phyloP scores from a whole-genome alignment of 805 yeast species.

The Zygoascus flipseniorum region DNA sequence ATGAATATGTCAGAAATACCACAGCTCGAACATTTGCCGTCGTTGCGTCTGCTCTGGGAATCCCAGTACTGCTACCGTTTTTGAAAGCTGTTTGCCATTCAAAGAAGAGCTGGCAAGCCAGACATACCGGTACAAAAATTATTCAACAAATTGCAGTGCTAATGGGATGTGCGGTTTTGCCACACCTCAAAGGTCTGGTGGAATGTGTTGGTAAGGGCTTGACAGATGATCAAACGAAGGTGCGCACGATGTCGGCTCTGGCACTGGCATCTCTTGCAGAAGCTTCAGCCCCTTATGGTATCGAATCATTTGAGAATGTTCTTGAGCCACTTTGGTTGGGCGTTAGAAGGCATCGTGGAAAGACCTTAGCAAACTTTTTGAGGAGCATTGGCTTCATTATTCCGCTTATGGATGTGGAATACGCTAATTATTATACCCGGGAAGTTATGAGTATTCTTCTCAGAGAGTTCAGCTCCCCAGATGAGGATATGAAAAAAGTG shows the following conservation, averaged over 20 bases:
- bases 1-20: slow-evolving; percentile 69
- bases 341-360: slow-evolving; percentile 66
- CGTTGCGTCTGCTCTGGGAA: slow-evolving; percentile 71
- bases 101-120: slow-evolving; percentile 68
- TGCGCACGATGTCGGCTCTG: slow-evolving; percentile 61
- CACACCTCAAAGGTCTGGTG: slow-evolving; percentile 59
- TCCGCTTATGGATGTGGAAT: slow-evolving; percentile 81
- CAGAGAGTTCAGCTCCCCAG: slow-evolving; percentile 72
- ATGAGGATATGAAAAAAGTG: slow-evolving; percentile 76
- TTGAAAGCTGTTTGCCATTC: slow-evolving; percentile 71
- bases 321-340: slow-evolving; percentile 80
- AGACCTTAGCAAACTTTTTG: slow-evolving; percentile 63
- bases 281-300: slow-evolving; percentile 78
- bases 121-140: slow-evolving; percentile 73
- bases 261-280: slow-evolving; percentile 73
- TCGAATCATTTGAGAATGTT: slow-evolving; percentile 70
- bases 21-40: slow-evolving; percentile 79
- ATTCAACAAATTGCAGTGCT: slow-evolving; percentile 67
- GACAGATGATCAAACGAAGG: slow-evolving; percentile 57
- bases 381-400: slow-evolving; percentile 71
- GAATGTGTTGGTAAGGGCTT: slow-evolving; percentile 51
- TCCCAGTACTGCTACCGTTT: slow-evolving; percentile 66
- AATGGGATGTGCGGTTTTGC: slow-evolving; percentile 66
- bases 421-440: slow-evolving; percentile 65
- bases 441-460: slow-evolving; percentile 61